Base-by-base conservation (phyloP, 768 basidiomycete genomes). In the Leccinum disarticulatum region DNA sequence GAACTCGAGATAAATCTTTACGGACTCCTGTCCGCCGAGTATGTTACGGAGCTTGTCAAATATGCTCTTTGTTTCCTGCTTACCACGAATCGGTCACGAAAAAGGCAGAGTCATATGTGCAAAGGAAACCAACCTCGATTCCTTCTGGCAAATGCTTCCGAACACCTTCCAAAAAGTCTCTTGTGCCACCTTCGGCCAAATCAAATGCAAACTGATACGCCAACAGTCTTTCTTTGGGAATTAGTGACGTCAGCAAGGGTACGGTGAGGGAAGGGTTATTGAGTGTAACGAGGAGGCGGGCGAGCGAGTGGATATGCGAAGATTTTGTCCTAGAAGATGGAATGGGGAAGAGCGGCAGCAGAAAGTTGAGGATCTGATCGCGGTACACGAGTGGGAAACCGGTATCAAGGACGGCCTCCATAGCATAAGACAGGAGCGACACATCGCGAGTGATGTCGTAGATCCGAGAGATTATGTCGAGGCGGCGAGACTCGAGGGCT, bases 141-240 rank as follows among this genome's bases (percentile, higher is more conserved):
- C 85, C 89, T 63, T 84, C 82, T 25, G 90, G 92, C 11, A 93
- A 76, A 28, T 84, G 82, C 52, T 75, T 83, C 57, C 87, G 81
- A 27, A 97, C 80, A 49, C 80, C 85, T 67, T 93, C 89, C 49
- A 98, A 78, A 76, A 93, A 98, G 67, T 95, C 94, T 72, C 96
- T 94, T 3, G 91, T 85, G 1, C 93, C 96, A 36, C 95, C 93
- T 75, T 98, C 96, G 14, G 90, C 91, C 52, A 98, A 77, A 75
- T 98, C 97, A 70, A 98, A 98, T 0, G 91, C 94, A 70, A 98
- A 86, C 72, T 99, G 97, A 73, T 95, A 96, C 1, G 94, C 95
- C 27, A 96, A 77, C 11, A 94, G 77, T 43, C 83, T 83, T 65
- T 95, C 84, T 61, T 81, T 81, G 5, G 82, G 81, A 14, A 94